Conservation (phyloP, 73 alveolate species). For the Symbiodinium natans region DNA sequence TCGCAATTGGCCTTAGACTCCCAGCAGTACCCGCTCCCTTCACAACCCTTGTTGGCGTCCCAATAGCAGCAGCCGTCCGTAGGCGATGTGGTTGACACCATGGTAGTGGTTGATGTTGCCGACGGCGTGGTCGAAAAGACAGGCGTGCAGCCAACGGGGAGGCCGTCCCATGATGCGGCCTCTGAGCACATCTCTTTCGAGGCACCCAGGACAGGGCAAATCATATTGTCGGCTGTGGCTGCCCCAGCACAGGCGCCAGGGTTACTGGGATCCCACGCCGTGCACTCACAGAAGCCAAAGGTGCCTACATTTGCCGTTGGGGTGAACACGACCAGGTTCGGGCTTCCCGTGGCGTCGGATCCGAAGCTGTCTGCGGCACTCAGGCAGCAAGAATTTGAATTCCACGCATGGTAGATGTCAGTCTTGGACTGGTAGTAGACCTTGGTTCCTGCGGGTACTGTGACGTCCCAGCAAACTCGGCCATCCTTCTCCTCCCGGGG, state of each 20-base stretch:
- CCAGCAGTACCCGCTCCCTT: slow-evolving; percentile 50
- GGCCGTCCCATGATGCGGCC: slow-evolving; percentile 43
- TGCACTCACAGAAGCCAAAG: slow-evolving; percentile 82
- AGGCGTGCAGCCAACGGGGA: slow-evolving; percentile 50
- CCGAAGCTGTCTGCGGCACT: slow-evolving; percentile 56
- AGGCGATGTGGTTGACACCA: neutral
- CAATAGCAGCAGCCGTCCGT: slow-evolving; percentile 72
- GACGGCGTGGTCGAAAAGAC: slow-evolving; percentile 10
- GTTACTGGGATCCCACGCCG: slow-evolving; percentile 87
- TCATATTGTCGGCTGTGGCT: slow-evolving; percentile 55
- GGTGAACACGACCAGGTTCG: slow-evolving; percentile 57
- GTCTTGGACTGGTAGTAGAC: slow-evolving; percentile 65
- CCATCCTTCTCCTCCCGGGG: slow-evolving; percentile 73
- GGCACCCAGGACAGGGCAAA: slow-evolving; percentile 63
- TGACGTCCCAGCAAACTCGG: slow-evolving; percentile 47
- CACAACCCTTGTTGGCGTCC: slow-evolving; percentile 53
- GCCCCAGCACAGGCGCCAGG: slow-evolving; percentile 84
- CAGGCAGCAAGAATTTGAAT: slow-evolving; percentile 45
- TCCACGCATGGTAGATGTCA: slow-evolving; percentile 57
- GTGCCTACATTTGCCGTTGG: slow-evolving; percentile 36
- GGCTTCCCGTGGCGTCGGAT: slow-evolving; percentile 34
- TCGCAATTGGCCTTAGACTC: slow-evolving; percentile 70
- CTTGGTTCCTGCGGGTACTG: slow-evolving; percentile 62
- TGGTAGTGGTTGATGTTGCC: slow-evolving; percentile 6
- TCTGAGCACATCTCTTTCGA: slow-evolving; percentile 23